Evolutionary conservation across 2,329 filamentous ascomycete species (phyloP).

Genomic region (Myriosclerotinia scirpicola): DNA sequence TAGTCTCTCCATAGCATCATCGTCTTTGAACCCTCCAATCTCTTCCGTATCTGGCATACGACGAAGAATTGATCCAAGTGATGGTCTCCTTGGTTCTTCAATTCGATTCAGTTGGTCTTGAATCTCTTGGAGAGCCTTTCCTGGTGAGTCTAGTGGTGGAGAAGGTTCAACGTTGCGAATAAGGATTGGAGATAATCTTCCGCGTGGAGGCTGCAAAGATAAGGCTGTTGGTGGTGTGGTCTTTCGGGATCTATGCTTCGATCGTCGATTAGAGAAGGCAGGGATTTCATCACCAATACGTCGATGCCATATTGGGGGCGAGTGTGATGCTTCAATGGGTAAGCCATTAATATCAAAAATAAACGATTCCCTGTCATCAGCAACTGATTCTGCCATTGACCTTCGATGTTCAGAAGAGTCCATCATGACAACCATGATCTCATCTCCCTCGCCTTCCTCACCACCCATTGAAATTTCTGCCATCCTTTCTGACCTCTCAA

Average conservation of each 20-base stretch:
- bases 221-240: slow-evolving; percentile 58
- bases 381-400: slow-evolving; percentile 32
- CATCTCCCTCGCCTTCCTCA: slow-evolving; percentile 37
- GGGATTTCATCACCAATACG: slow-evolving; percentile 59
- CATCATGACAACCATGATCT: slow-evolving; percentile 49
- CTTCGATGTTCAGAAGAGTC: slow-evolving; percentile 41
- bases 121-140: slow-evolving; percentile 37
- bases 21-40: slow-evolving; percentile 7
- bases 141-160: slow-evolving; percentile 36
- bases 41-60: slow-evolving; percentile 29
- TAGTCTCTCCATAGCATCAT: slow-evolving; percentile 29
- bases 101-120: slow-evolving; percentile 39
- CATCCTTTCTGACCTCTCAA: not conserved
- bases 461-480: not conserved
- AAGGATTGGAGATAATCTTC: slow-evolving; percentile 46
- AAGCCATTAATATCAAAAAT: slow-evolving; percentile 35
- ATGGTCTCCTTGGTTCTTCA: slow-evolving; percentile 36
- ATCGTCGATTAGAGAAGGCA: slow-evolving; percentile 56
- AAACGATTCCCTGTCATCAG: slow-evolving; percentile 37
- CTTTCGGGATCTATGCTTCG: slow-evolving; percentile 49
- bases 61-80: slow-evolving; percentile 35
- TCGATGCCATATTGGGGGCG: slow-evolving; percentile 49
- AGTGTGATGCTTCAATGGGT: not conserved
- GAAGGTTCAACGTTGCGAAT: slow-evolving; percentile 42
- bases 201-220: slow-evolving; percentile 46